These are phyloP conservation scores for Phytophthora ohioensis DNA, from an alignment of 352 stramenopile species.

Conservation along the genomic window DNA sequence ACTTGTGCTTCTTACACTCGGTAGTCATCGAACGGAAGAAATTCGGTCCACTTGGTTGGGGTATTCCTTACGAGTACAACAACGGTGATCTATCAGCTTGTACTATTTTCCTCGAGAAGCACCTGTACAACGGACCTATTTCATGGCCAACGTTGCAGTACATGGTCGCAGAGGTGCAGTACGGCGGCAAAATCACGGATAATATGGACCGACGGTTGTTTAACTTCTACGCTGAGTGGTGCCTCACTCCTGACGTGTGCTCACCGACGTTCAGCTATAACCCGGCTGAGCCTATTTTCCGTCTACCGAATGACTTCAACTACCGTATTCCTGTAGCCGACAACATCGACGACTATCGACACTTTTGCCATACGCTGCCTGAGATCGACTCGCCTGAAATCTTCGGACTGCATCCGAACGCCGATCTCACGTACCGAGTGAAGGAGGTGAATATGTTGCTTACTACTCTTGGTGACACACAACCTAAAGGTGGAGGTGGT, in stretches of 20 bases:
- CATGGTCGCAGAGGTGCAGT: conserved; percentile 98
- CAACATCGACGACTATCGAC: conserved; percentile 95
- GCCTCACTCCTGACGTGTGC: conserved; percentile 91
- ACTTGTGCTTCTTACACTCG: conserved; percentile 98
- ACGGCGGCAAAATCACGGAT: conserved; percentile 99
- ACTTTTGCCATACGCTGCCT: conserved; percentile 95
- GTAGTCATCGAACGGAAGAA: conserved; percentile 99
- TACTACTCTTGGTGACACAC: conserved; percentile 95
- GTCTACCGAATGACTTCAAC: conserved; percentile 97
- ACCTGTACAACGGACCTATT: conserved; percentile 98
- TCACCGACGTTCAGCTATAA: conserved; percentile 95
- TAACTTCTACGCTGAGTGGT: conserved; percentile 98
- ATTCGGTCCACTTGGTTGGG: conserved; percentile 98
- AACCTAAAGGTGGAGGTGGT: conserved; percentile 95
- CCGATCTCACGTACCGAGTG: conserved; percentile 97
- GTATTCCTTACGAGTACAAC: conserved; percentile 99
- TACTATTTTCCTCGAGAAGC: conserved; percentile 98
- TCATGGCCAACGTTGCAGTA: conserved; percentile 99
- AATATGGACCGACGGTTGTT: conserved; percentile 98
- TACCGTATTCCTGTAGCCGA: conserved; percentile 95
- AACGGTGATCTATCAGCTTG: conserved; percentile 98
- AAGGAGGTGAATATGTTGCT: conserved; percentile 97
- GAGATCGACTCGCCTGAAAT: conserved; percentile 99
- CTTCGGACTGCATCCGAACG: conserved; percentile 98
- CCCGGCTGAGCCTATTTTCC: conserved; percentile 93